These are phyloP conservation scores for Globisporangium okanoganense DNA, from an alignment of 352 stramenopile species.

Conservation along the genomic window DNA sequence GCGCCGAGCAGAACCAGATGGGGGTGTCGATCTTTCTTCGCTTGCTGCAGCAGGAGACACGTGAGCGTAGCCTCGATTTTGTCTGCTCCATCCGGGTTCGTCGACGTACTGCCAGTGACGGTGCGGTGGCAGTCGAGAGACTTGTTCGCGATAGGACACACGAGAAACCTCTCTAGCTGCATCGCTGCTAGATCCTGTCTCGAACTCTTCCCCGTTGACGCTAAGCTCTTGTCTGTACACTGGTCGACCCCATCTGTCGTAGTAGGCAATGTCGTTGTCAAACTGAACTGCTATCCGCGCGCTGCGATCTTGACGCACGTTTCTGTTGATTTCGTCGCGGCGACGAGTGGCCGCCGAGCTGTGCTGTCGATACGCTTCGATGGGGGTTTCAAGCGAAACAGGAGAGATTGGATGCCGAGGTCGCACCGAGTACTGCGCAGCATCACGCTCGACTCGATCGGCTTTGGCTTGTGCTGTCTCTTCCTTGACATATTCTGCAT, in stretches of 20 bases:
- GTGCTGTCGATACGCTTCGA: slow-evolving; percentile 6
- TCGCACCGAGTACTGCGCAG: not conserved
- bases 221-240: slow-evolving; percentile 9
- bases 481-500: slow-evolving; percentile 5
- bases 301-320: not conserved
- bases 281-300: slow-evolving; percentile 1
- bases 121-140: not conserved
- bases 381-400: slow-evolving; percentile 4
- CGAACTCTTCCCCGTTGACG: not conserved
- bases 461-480: not conserved
- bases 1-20: not conserved
- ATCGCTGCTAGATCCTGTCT: not conserved
- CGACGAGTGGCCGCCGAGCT: not conserved
- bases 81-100: slow-evolving; percentile 10
- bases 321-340: not conserved
- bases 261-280: slow-evolving; percentile 9
- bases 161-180: not conserved
- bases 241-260: slow-evolving; percentile 15
- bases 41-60: not conserved
- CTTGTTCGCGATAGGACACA: not conserved
- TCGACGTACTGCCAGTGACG: slow-evolving; percentile 11
- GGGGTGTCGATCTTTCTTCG: not conserved
- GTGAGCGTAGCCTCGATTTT: slow-evolving; percentile 4
- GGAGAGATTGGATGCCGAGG: slow-evolving; percentile 4
- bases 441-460: not conserved